phyloP scores from a whole-genome alignment of 306 rosid genomes.

The Amphicarpaea edgeworthii region DNA sequence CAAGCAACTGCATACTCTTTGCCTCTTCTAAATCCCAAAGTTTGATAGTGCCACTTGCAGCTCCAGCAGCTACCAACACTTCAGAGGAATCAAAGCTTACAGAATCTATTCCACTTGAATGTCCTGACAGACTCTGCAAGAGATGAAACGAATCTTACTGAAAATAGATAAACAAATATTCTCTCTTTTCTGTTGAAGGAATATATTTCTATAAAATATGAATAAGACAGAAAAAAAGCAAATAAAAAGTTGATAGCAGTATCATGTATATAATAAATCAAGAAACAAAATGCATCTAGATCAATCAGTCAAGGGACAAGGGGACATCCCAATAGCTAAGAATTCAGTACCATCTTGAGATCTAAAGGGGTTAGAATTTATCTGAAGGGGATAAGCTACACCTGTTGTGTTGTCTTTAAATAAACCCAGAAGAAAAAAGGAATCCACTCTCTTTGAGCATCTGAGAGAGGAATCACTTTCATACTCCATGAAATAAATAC shows the following conservation, averaged over 20 bases:
- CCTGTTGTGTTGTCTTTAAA: background rate
- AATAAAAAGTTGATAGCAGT: constrained; percentile 10
- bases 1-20: constrained; percentile 72
- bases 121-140: constrained; percentile 95
- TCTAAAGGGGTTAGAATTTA: constrained; percentile 16
- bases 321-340: background rate
- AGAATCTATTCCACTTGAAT: constrained; percentile 98
- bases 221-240: constrained; percentile 8
- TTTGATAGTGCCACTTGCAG: constrained; percentile 98
- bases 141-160: constrained; percentile 48
- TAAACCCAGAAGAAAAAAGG: background rate
- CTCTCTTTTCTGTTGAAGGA: constrained; percentile 1
- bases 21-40: constrained; percentile 99
- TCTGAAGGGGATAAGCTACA: constrained; percentile 5
- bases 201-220: background rate
- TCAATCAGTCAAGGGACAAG: constrained; percentile 10
- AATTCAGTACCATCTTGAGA: constrained; percentile 8
- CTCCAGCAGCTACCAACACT: constrained; percentile 98
- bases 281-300: constrained; percentile 11
- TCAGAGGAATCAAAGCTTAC: constrained; percentile 96
- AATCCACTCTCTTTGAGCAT: background rate
- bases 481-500: constrained; percentile 17
- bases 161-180: constrained; percentile 23
- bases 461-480: background rate
- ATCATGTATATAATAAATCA: background rate